Evolutionary conservation across 345 rosid genomes (phyloP).

Genomic region (Gossypium herbaceum): DNA sequence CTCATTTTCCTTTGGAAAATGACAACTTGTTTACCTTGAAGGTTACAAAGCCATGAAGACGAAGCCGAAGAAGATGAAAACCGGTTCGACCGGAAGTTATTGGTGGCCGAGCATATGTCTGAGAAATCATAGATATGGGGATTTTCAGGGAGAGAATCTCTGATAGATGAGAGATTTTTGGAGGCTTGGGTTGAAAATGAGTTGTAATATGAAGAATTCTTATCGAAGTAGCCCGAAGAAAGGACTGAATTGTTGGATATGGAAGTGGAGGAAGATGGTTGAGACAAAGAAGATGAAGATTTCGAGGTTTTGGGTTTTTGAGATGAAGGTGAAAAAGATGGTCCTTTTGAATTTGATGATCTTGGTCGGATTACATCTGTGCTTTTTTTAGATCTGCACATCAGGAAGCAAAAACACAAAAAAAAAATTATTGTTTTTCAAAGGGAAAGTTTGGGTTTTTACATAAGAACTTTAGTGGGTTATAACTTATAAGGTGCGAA

Average conservation of each 20-base stretch:
- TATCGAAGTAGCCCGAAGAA: conserved; percentile 7
- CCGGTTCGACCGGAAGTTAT: conserved; percentile 26
- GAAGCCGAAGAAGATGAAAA: conserved; percentile 39
- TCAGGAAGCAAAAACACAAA: background rate
- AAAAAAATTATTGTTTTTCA: background rate
- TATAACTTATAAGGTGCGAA: too few species aligned
- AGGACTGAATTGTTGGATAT: background rate
- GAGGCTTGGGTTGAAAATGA: conserved; percentile 21
- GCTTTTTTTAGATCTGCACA: conserved; percentile 17
- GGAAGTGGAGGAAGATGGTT: conserved; percentile 1
- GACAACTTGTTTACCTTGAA: conserved; percentile 29
- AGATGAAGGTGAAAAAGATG: background rate
- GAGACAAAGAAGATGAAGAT: background rate
- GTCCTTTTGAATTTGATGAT: background rate
- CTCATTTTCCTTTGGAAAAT: conserved; percentile 27
- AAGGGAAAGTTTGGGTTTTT: conserved; percentile 1
- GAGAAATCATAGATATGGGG: conserved; percentile 31
- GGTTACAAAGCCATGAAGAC: conserved; percentile 36
- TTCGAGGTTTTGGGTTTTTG: conserved; percentile 8
- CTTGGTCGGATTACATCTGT: conserved; percentile 4
- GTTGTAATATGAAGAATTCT: background rate
- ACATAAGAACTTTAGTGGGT: background rate
- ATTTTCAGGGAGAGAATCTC: conserved; percentile 29
- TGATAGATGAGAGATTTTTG: conserved; percentile 17
- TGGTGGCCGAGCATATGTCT: conserved; percentile 30